Percentiles rank a stretch among this genome's conserved stretches.
Conservation (phyloP, 2,329 filamentous ascomycete species). For the Sclerotinia trifoliorum region DNA sequence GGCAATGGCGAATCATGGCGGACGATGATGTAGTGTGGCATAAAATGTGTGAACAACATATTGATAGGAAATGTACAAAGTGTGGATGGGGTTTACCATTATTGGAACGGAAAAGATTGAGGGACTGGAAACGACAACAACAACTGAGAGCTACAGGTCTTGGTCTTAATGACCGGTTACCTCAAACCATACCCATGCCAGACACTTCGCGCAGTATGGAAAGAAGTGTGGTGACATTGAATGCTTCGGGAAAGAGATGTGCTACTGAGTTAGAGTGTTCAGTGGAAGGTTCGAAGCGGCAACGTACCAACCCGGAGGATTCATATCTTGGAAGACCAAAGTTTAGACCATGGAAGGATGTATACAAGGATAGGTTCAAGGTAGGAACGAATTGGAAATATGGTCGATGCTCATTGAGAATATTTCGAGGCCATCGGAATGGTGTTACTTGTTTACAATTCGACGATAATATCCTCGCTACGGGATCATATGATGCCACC, state of each 20-base stretch:
- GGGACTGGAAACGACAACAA: conserved; percentile 76
- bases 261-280: conserved; percentile 28
- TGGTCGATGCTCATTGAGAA: conserved; percentile 79
- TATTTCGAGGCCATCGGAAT: conserved; percentile 84
- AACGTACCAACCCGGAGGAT: conserved; percentile 30
- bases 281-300: conserved; percentile 32
- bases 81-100: conserved; percentile 94
- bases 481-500: conserved; percentile 90
- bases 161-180: conserved; percentile 54
- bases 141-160: conserved; percentile 64
- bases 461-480: conserved; percentile 86
- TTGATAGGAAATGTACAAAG: conserved; percentile 88
- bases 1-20: conserved; percentile 82
- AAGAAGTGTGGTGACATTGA: conserved; percentile 24
- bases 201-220: conserved; percentile 37
- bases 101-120: conserved; percentile 81
- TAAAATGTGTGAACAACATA: conserved; percentile 96
- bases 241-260: conserved; percentile 33
- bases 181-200: conserved; percentile 49
- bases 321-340: conserved; percentile 45
- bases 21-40: conserved; percentile 98
- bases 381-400: conserved; percentile 98
- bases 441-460: conserved; percentile 70
- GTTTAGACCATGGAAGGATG: conserved; percentile 86
- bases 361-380: conserved; percentile 93